Conservation (phyloP, 371 early-diverging fungal species). For the Phascolomyces articulosus region DNA sequence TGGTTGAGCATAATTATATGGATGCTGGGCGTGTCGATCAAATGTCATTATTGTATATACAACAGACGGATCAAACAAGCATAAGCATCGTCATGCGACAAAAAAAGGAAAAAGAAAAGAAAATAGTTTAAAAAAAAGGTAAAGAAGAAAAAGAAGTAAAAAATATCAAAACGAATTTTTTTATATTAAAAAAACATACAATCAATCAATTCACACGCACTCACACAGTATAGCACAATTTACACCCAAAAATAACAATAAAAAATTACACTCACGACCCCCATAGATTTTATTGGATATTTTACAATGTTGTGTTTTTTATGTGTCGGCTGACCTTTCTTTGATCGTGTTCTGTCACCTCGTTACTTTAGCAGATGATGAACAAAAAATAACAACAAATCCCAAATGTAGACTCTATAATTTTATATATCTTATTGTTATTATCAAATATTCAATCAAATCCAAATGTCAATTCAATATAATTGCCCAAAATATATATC, state of each 20-base stretch:
- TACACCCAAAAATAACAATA: not conserved
- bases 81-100: constrained; percentile 4
- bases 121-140: constrained; percentile 1
- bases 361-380: not conserved
- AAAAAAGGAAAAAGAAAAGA: not conserved
- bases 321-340: not conserved
- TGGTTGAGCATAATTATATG: not conserved
- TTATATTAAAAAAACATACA: not conserved
- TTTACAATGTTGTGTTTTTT: not conserved
- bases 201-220: not conserved
- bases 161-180: not conserved
- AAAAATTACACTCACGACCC: constrained; percentile 1
- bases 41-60: constrained; percentile 9
- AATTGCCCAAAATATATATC: too few species aligned
- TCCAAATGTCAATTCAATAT: too few species aligned
- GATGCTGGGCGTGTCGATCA: constrained; percentile 3
- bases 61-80: constrained; percentile 1
- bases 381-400: constrained; percentile 1
- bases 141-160: constrained; percentile 7
- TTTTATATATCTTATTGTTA: too few species aligned
- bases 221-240: not conserved
- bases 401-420: too few species aligned
- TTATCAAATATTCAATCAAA: too few species aligned
- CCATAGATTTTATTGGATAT: constrained; percentile 1
- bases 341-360: not conserved